Conservation (phyloP, 1,284 basidiomycete genomes). For the Athelia sp. region DNA sequence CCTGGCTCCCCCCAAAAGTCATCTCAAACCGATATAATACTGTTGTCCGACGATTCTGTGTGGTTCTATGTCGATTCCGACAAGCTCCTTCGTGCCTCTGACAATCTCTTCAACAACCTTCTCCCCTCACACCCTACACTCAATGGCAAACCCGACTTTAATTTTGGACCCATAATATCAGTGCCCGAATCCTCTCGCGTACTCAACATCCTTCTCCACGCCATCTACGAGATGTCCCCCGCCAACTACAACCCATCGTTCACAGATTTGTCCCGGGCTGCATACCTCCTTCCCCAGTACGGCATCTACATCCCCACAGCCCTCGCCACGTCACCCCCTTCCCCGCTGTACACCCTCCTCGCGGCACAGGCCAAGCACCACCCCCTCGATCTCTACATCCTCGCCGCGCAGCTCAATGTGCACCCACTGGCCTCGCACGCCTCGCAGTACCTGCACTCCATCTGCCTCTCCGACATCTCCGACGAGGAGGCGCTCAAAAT, state of each 20-base stretch:
- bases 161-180: constrained; percentile 14
- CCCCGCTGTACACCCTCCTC: constrained; percentile 26
- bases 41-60: constrained; percentile 34
- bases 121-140: constrained; percentile 7
- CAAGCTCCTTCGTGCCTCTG: constrained; percentile 15
- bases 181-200: constrained; percentile 24
- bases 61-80: constrained; percentile 37
- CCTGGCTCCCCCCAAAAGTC: background rate
- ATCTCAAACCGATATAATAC: constrained; percentile 29
- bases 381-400: constrained; percentile 36
- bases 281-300: constrained; percentile 29
- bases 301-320: constrained; percentile 19
- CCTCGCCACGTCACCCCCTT: constrained; percentile 4
- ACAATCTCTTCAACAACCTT: constrained; percentile 18
- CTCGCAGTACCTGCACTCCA: constrained; percentile 36
- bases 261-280: constrained; percentile 21
- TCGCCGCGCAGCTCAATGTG: constrained; percentile 34
- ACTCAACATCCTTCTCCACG: constrained; percentile 36
- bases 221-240: constrained; percentile 27
- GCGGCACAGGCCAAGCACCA: constrained; percentile 32
- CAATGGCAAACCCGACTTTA: constrained; percentile 6
- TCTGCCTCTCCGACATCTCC: constrained; percentile 29
- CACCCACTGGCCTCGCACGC: constrained; percentile 32
- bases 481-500: constrained; percentile 37
- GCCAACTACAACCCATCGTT: constrained; percentile 27